Evolutionary conservation across 768 basidiomycete species (phyloP), one percentile per base, ranked within the genome.

Genomic region (Boletus tylopilopsis): DNA sequence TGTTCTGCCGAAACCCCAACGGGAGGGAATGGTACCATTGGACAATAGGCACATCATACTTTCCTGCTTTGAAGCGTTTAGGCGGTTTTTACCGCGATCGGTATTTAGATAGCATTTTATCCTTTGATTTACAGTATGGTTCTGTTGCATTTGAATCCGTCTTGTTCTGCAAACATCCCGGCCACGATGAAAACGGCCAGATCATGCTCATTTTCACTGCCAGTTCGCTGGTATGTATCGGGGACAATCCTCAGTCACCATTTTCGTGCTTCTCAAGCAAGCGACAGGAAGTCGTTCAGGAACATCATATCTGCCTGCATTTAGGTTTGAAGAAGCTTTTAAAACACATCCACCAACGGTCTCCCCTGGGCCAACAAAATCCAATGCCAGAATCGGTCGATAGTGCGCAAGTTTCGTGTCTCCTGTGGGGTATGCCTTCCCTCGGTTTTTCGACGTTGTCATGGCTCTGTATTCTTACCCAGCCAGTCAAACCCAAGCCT

Each of bases 301-400:
- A n/a, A n/a, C 22, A 32, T 71, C 66, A 88, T 42, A 87, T 82
- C 56, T 76, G 73, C 24, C 92, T 92, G 59, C 94, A 96, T 67
- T 86, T 89, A 56, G 85, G 81, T 66, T 82, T 88, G 76, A 87
- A 91, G 71, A 87, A 96, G 65, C 21, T 81, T 84, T 16, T 81
- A 80, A 18, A 94, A 74, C 22, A 96, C 81, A 67, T 98, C 94
- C 24, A 88, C 80, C 51, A 93, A 71, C 5, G 94, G 94, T 46
- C 94, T 77, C 68, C 16, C 77, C 76, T 25, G 77, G 72, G 5
- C 67, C 73, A 45, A 90, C 61, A 62, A 89, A 93, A 54, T 89
- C 92, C 15, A 88, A 78, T 42, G 79, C 76, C 29, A 91, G 72
- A 34, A 96, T 76, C 6, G 87, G 84, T 40, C 88, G 82, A 64